A percentile compares a stretch with the other conserved stretches of the same genome.
Evolutionary conservation across 768 basidiomycete genomes (phyloP).

Genomic region (Termitomyces titanicus): DNA sequence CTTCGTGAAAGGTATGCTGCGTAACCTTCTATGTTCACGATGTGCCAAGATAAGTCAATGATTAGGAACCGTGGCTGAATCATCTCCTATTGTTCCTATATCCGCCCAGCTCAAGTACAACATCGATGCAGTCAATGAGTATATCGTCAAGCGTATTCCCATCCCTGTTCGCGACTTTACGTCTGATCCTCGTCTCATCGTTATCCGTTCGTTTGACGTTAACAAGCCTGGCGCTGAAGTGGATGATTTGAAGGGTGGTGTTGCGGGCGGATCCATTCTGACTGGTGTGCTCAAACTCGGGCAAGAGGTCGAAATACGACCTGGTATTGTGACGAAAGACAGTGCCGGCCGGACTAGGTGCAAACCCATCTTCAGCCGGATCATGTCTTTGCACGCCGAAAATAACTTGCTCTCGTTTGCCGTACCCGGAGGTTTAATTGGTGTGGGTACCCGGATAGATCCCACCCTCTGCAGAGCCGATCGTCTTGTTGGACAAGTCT

Average conservation of each 20-base stretch:
- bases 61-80: constrained; percentile 94
- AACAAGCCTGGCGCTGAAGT: constrained; percentile 99
- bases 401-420: constrained; percentile 92
- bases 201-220: constrained; percentile 99
- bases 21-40: constrained; percentile 12
- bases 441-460: constrained; percentile 96
- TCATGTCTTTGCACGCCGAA: constrained; percentile 93
- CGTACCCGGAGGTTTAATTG: constrained; percentile 96
- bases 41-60: neutral
- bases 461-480: constrained; percentile 97
- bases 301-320: constrained; percentile 93
- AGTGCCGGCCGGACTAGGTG: constrained; percentile 85
- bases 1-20: constrained; percentile 80
- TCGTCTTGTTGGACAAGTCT: constrained; percentile 92
- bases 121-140: constrained; percentile 98
- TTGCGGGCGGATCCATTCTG: constrained; percentile 95
- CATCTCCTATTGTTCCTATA: constrained; percentile 97
- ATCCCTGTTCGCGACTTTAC: constrained; percentile 93
- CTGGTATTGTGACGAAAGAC: constrained; percentile 96
- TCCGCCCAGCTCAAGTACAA: constrained; percentile 99
- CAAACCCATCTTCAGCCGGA: constrained; percentile 88
- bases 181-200: constrained; percentile 89
- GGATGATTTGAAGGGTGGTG: constrained; percentile 95
- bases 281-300: constrained; percentile 89
- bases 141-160: constrained; percentile 95